These are phyloP conservation scores for Lachnellula willkommii DNA, from an alignment of 2,329 filamentous ascomycete genomes.

Conservation along the genomic window DNA sequence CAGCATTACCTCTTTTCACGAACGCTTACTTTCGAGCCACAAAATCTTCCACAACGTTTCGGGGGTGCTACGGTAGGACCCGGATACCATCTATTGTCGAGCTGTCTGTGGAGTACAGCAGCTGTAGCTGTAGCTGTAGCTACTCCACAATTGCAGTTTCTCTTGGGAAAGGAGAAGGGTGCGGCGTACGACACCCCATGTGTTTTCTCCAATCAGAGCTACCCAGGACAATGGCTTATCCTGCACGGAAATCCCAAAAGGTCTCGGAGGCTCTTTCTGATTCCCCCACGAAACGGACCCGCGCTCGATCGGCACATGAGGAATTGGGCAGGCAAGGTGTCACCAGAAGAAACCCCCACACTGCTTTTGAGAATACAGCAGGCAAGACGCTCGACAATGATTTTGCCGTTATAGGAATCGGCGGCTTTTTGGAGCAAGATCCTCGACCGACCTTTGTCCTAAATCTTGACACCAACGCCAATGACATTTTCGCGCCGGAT, in stretches of 20 bases:
- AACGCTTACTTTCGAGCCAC: no score
- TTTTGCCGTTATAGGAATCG: slow-evolving; percentile 45
- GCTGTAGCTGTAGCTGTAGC: not conserved
- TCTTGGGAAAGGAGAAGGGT: not conserved
- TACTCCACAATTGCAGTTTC: not conserved
- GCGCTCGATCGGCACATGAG: not conserved
- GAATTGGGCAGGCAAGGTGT: not conserved
- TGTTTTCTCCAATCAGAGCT: not conserved
- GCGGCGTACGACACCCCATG: not conserved
- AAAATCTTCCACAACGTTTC: no score
- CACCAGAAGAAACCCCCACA: not conserved
- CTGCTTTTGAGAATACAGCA: not conserved
- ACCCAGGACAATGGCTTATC: not conserved
- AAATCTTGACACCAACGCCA: slow-evolving; percentile 49
- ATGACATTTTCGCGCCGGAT: slow-evolving; percentile 50
- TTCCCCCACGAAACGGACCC: not conserved
- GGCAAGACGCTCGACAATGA: not conserved
- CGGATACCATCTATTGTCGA: no score
- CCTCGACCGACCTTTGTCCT: slow-evolving; percentile 70
- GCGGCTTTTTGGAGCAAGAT: slow-evolving; percentile 69
- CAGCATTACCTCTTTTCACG: no score
- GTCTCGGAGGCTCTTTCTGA: not conserved
- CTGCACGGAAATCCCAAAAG: not conserved
- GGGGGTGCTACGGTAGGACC: no score
- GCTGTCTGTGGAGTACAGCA: not conserved